Percentiles rank a stretch among this genome's conserved stretches.
These are phyloP conservation scores for Leccinum truebloodii DNA, from an alignment of 768 basidiomycete genomes.

Conservation along the genomic window DNA sequence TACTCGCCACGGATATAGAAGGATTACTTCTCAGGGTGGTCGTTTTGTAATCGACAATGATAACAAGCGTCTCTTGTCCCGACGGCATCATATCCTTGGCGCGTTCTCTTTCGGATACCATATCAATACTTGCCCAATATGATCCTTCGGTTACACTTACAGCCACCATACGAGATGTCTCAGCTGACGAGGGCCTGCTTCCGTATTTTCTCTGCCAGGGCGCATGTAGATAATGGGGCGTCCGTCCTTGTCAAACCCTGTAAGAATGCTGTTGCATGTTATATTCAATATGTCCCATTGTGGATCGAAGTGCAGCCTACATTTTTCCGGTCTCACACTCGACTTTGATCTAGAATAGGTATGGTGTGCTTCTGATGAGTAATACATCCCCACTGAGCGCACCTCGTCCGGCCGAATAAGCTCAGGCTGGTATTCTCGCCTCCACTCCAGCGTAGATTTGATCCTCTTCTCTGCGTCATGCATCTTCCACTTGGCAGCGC, in stretches of 20 bases:
- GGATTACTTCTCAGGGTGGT: constrained; percentile 83
- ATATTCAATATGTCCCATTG: background rate
- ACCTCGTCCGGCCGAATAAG: constrained; percentile 77
- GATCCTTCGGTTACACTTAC: constrained; percentile 44
- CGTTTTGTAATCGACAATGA: constrained; percentile 84
- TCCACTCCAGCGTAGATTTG: constrained; percentile 79
- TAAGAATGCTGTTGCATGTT: constrained; percentile 58
- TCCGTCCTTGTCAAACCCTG: constrained; percentile 84
- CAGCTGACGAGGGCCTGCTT: constrained; percentile 73
- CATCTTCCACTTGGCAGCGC: constrained; percentile 83
- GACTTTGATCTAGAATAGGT: constrained; percentile 51
- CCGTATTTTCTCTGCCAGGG: constrained; percentile 84
- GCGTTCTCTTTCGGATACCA: constrained; percentile 59
- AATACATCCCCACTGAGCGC: constrained; percentile 23
- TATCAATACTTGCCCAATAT: constrained; percentile 10
- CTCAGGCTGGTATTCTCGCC: constrained; percentile 83
- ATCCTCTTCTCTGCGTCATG: constrained; percentile 78
- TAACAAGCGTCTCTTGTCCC: constrained; percentile 79
- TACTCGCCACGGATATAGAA: constrained; percentile 75
- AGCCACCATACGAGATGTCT: constrained; percentile 85
- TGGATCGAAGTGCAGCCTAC: constrained; percentile 41
- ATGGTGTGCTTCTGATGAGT: background rate
- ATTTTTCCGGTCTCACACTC: constrained; percentile 90
- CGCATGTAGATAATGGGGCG: constrained; percentile 90
- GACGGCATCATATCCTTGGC: constrained; percentile 88